Percentiles rank a stretch among this genome's conserved stretches.
Conservation (phyloP, 177 flowering plant genomes). For the Telopea speciosissima region DNA sequence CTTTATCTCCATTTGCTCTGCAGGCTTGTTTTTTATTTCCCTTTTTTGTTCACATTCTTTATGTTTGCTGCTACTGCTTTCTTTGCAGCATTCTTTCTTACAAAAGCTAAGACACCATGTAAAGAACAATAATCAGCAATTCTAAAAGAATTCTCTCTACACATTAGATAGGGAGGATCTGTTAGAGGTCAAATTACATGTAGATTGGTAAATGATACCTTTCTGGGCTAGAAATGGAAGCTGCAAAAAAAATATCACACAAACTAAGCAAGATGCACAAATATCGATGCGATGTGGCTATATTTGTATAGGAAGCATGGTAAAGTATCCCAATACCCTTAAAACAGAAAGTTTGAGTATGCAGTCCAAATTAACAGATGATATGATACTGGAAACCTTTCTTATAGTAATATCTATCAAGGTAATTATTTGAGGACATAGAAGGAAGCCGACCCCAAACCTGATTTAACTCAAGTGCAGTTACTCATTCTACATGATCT, state of each 20-base stretch:
- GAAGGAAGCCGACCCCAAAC: too few species aligned
- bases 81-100: constrained; percentile 40
- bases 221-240: background rate
- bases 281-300: background rate
- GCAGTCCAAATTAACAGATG: background rate
- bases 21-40: too few species aligned
- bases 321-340: background rate
- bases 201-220: too few species aligned
- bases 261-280: background rate
- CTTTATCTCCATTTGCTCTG: too few species aligned
- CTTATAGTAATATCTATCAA: background rate
- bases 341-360: background rate
- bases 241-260: background rate
- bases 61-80: constrained; percentile 40
- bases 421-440: too few species aligned
- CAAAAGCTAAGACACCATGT: constrained; percentile 21
- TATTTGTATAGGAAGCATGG: too few species aligned
- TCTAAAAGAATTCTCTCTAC: too few species aligned
- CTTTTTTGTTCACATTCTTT: too few species aligned
- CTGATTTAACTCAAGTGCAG: too few species aligned
- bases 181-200: background rate
- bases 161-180: background rate
- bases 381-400: too few species aligned
- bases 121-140: background rate
- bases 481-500: too few species aligned